Evolutionary conservation across 768 basidiomycete species (phyloP), one percentile per base, ranked within the genome.

Genomic region (Lentinula aciculospora): DNA sequence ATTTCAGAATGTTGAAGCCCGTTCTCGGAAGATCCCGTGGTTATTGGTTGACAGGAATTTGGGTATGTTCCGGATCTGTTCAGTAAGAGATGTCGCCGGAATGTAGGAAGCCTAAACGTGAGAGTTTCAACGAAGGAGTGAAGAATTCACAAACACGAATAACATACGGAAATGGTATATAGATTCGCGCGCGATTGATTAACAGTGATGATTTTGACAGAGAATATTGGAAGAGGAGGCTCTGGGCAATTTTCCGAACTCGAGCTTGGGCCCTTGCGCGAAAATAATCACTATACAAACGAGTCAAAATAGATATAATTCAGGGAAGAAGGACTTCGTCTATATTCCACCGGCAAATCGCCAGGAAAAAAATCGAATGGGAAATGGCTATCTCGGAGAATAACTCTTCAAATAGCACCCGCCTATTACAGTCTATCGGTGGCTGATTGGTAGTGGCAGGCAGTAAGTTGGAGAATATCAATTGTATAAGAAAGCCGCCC

Each of bases 401-500:
- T 8, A 28, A 17, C 7, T 17, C 13, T 47, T 17, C 27, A 6
- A 53, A 53, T 40, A 37, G 51, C 51, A 53, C 51, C 51, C 51
- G 51, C 32, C 19, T 19, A 19, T 31, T 34, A 10, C n/a, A 53
- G 39, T 36, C 51, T 53, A 17, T 53, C 34, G 19, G 34, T 53
- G 51, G 51, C 23, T 53, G 51, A 53, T 53, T 39, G 51, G 37
- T 23, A n/a, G 19, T 53, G 51, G 51, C 51, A 53, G 51, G 51
- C 51, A 53, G 36, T 5, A 32, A 12, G n/a, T n/a, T n/a, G n/a
- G n/a, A n/a, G n/a, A n/a, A n/a, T n/a, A n/a, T n/a, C n/a, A n/a
- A n/a, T n/a, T n/a, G n/a, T n/a, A n/a, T n/a, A n/a, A n/a, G n/a
- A n/a, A n/a, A n/a, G n/a, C n/a, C n/a, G n/a, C n/a, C n/a, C n/a